phyloP scores from a whole-genome alignment of 768 basidiomycete genomes.

The Lactarius vividus region DNA sequence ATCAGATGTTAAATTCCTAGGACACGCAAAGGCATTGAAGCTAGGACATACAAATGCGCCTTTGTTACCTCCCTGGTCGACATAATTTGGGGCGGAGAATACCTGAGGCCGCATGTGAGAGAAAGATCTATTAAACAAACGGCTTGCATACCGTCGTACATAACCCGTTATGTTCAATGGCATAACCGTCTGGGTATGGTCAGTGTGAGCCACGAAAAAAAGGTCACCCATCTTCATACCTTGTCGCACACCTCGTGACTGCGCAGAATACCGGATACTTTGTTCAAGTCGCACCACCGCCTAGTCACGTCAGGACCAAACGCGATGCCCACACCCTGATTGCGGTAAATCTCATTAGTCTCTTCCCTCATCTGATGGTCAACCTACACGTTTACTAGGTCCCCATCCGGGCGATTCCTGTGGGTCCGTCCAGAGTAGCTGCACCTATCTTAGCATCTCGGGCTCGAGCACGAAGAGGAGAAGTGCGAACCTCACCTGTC shows the following conservation, averaged over 20 bases:
- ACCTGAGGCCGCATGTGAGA: slow-evolving; percentile 46
- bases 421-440: slow-evolving; percentile 97
- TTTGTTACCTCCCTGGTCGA: slow-evolving; percentile 89
- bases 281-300: slow-evolving; percentile 84
- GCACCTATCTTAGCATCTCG: slow-evolving; percentile 25
- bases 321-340: slow-evolving; percentile 87
- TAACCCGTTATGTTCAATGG: slow-evolving; percentile 90
- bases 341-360: slow-evolving; percentile 25
- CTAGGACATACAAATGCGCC: slow-evolving; percentile 73
- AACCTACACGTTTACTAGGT: slow-evolving; percentile 87
- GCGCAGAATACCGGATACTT: slow-evolving; percentile 84
- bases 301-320: slow-evolving; percentile 95
- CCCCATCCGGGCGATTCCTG: slow-evolving; percentile 86
- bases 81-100: slow-evolving; percentile 94
- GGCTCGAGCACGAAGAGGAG: neutral
- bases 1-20: slow-evolving; percentile 12
- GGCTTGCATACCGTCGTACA: slow-evolving; percentile 67
- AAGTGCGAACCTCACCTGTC: slow-evolving; percentile 56
- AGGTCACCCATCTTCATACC: slow-evolving; percentile 41
- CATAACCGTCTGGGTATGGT: slow-evolving; percentile 70
- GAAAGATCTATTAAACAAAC: slow-evolving; percentile 7
- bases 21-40: neutral
- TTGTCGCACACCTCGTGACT: slow-evolving; percentile 97
- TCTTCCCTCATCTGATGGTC: slow-evolving; percentile 14
- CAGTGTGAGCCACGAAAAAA: slow-evolving; percentile 4